Evolutionary conservation across 2,329 filamentous ascomycete genomes (phyloP).

Genomic region (Bimuria novae-zelandiae): DNA sequence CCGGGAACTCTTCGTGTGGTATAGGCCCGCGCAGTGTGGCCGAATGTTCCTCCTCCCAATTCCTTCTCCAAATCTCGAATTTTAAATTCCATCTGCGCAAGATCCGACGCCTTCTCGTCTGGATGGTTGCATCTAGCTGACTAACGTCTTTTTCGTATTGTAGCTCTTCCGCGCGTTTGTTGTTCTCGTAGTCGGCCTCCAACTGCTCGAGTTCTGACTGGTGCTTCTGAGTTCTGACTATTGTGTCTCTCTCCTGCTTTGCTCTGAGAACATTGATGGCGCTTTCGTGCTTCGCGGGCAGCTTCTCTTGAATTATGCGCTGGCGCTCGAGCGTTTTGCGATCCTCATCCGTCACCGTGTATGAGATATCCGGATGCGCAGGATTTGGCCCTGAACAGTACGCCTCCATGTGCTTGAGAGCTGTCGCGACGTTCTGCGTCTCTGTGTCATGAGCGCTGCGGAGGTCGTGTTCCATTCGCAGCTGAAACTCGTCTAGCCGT

Average conservation of each 20-base stretch:
- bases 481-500: conserved; percentile 51
- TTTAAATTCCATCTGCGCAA: conserved; percentile 47
- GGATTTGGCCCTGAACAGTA: conserved; percentile 49
- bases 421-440: conserved; percentile 49
- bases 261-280: conserved; percentile 54
- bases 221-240: conserved; percentile 44
- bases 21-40: conserved; percentile 24
- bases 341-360: conserved; percentile 52
- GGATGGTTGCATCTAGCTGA: conserved; percentile 40
- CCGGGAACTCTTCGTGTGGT: conserved; percentile 38
- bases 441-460: conserved; percentile 49
- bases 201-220: conserved; percentile 46
- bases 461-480: conserved; percentile 50
- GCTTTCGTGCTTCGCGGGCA: conserved; percentile 50
- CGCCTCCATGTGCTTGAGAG: conserved; percentile 54
- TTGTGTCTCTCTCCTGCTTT: conserved; percentile 49
- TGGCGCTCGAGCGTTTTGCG: conserved; percentile 50
- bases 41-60: conserved; percentile 39
- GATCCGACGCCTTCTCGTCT: conserved; percentile 38
- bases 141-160: conserved; percentile 39
- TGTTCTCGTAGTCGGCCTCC: conserved; percentile 37
- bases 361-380: conserved; percentile 25
- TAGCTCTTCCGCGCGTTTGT: conserved; percentile 40
- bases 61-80: conserved; percentile 45
- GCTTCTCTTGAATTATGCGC: conserved; percentile 41